Conservation (phyloP, 805 yeast genomes). For the Groenewaldozyma salmanticensis region DNA sequence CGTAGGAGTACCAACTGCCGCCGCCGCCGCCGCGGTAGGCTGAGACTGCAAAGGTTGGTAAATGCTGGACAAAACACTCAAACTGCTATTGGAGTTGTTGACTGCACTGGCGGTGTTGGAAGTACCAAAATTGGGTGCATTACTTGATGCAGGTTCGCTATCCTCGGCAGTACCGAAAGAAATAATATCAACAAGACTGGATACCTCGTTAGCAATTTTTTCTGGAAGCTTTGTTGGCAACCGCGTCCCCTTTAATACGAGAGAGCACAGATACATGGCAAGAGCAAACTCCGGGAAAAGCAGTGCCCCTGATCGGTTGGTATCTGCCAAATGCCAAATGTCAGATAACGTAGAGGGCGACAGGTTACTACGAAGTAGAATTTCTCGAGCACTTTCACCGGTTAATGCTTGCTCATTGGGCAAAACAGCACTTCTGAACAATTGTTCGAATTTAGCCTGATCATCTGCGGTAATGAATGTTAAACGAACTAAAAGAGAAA, state of each 20-base stretch:
- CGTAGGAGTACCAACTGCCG: constrained; percentile 6
- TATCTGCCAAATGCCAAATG: constrained; percentile 88
- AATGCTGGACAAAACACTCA: constrained; percentile 2
- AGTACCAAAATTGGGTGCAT: constrained; percentile 1
- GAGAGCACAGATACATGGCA: constrained; percentile 78
- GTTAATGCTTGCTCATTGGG: constrained; percentile 48
- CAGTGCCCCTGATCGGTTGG: constrained; percentile 73
- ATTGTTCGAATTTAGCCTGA: constrained; percentile 75
- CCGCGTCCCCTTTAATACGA: constrained; percentile 66
- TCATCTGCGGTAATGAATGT: constrained; percentile 79
- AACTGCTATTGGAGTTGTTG: constrained; percentile 15
- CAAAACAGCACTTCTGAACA: constrained; percentile 66
- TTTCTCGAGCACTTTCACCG: constrained; percentile 61
- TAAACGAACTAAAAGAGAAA: constrained; percentile 43
- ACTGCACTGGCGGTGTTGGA: constrained; percentile 18
- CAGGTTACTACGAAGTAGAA: constrained; percentile 70
- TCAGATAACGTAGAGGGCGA: constrained; percentile 67
- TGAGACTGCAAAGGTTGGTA: constrained; percentile 14
- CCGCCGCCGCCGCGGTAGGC: constrained; percentile 15
- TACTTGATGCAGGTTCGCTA: constrained; percentile 10
- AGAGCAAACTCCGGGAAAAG: constrained; percentile 91
- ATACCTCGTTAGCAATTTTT: constrained; percentile 71
- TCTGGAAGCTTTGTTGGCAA: constrained; percentile 67
- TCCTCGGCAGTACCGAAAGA: constrained; percentile 65
- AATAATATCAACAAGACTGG: constrained; percentile 82